Evolutionary conservation across 2,329 filamentous ascomycete species (phyloP).

Genomic region (Colletotrichum simmondsii): DNA sequence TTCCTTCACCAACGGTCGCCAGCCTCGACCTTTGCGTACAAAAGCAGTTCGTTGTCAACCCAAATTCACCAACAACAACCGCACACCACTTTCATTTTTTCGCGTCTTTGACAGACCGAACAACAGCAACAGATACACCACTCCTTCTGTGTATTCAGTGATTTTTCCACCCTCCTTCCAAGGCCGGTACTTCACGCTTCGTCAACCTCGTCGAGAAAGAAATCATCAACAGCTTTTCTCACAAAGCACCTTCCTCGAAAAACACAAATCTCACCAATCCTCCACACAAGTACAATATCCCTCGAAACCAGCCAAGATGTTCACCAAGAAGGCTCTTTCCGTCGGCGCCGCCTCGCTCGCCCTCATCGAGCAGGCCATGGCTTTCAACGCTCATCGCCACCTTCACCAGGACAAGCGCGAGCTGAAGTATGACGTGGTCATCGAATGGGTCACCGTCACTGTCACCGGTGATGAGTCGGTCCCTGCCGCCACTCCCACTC

Average conservation of each 20-base stretch:
- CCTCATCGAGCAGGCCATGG: constrained; percentile 55
- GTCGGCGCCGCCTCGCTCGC: constrained; percentile 52
- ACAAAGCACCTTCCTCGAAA: constrained; percentile 21
- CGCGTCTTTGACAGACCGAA: constrained; percentile 65
- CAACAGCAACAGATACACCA: constrained; percentile 9
- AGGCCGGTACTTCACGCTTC: constrained; percentile 18
- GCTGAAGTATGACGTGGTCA: constrained; percentile 48
- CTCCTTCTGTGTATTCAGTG: constrained; percentile 29
- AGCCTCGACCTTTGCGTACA: constrained; percentile 34
- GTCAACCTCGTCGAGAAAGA: constrained; percentile 13
- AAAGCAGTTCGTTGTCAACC: constrained; percentile 24
- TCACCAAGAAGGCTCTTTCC: constrained; percentile 52
- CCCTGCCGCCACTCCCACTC: constrained; percentile 22
- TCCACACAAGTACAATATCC: neutral
- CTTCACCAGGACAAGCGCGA: constrained; percentile 49
- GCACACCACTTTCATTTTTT: constrained; percentile 50
- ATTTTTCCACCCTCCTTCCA: constrained; percentile 32
- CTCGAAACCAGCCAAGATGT: constrained; percentile 48
- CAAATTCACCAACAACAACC: constrained; percentile 42
- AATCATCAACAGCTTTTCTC: constrained; percentile 17
- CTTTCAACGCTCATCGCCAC: constrained; percentile 55
- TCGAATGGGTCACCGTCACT: constrained; percentile 55
- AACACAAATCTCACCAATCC: constrained; percentile 33
- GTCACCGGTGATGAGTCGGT: constrained; percentile 45
- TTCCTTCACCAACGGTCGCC: constrained; percentile 37